Evolutionary conservation across 2,329 filamentous ascomycete species (phyloP).

Genomic region (Beauveria caledonica): DNA sequence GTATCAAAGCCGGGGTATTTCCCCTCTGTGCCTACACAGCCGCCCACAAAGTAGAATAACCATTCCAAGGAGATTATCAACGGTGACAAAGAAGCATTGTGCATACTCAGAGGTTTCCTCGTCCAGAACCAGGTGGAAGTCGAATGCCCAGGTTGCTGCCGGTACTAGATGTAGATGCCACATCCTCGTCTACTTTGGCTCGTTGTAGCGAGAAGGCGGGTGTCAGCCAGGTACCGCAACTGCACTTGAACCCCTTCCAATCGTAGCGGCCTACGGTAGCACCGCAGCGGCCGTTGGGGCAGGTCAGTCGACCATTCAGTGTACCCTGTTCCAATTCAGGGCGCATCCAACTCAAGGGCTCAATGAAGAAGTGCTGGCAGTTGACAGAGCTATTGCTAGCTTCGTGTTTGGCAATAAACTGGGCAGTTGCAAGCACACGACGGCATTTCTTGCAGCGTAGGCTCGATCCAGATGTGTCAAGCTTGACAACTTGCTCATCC

Average conservation of each 20-base stretch:
- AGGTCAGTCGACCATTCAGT: constrained; percentile 76
- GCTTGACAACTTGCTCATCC: constrained; percentile 53
- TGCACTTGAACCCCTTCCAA: constrained; percentile 93
- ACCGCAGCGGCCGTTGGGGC: constrained; percentile 69
- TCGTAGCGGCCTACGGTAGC: constrained; percentile 86
- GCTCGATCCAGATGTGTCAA: constrained; percentile 21
- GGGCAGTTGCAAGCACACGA: constrained; percentile 45
- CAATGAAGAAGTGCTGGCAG: constrained; percentile 85
- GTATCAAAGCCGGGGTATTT: constrained; percentile 72
- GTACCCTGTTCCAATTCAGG: constrained; percentile 70
- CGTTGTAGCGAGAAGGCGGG: constrained; percentile 83
- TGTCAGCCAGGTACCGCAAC: constrained; percentile 82
- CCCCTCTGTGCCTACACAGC: constrained; percentile 69
- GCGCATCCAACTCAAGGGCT: constrained; percentile 94
- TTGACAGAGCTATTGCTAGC: constrained; percentile 19
- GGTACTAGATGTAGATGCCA: constrained; percentile 12
- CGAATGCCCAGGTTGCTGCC: constrained; percentile 39
- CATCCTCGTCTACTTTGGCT: constrained; percentile 68
- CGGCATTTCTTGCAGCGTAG: constrained; percentile 90
- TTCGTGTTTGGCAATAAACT: constrained; percentile 60
- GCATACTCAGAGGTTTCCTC: constrained; percentile 25
- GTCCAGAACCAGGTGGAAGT: constrained; percentile 40
- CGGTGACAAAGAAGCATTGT: neutral
- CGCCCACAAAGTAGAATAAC: constrained; percentile 23
- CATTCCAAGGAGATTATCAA: neutral